Base-by-base conservation (phyloP, 2,329 filamentous ascomycete species). In the Ilyonectria mors-panacis region DNA sequence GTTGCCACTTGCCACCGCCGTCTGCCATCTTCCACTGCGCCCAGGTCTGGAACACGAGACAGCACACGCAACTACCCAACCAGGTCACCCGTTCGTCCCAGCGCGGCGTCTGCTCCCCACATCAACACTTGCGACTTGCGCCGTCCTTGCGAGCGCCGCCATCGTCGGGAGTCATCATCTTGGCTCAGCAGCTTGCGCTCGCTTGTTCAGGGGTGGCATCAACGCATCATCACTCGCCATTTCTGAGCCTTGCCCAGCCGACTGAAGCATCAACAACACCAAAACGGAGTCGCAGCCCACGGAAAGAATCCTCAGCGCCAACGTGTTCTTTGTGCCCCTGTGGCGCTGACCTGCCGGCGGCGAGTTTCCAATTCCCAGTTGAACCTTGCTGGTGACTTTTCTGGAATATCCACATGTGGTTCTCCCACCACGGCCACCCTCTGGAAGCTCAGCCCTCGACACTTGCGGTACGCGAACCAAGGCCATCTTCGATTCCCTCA, bases 161-260 rank as follows among this genome's bases (percentile, higher is more conserved):
- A 30, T 56, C 51, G 21, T 26, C 42, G 59, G 12, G 30, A 39
- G 47, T 17, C 51, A 33, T 28, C 50, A 37, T 55, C 50, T 48
- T 62, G 44, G 51, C 51, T 9, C n/a, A 28, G 42, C 33, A 19
- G 33, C 51, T 56, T 15, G 33, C 23, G 30, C 44, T 48, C 21
- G 53, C 33, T 50, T 47, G 53, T 56, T 63, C 59, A 56, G 59
- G 59, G 59, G 51, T 63, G 59, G 35, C 59, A 63, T 63, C 59
- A 56, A 53, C 51, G 17, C 53, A 50, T 50, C n/a, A 35, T 19
- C 44, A 30, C 53, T 37, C 33, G 59, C 59, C 30, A 63, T 26
- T 26, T 23, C 28, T 17, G 51, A 19, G 45, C 53, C 26, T 28
- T n/a, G 53, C 9, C 50, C 30, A 19, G 28, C 30, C 30, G 47